These are phyloP conservation scores for Ostreobium quekettii DNA, from an alignment of 139 green algal genomes.

Conservation along the genomic window DNA sequence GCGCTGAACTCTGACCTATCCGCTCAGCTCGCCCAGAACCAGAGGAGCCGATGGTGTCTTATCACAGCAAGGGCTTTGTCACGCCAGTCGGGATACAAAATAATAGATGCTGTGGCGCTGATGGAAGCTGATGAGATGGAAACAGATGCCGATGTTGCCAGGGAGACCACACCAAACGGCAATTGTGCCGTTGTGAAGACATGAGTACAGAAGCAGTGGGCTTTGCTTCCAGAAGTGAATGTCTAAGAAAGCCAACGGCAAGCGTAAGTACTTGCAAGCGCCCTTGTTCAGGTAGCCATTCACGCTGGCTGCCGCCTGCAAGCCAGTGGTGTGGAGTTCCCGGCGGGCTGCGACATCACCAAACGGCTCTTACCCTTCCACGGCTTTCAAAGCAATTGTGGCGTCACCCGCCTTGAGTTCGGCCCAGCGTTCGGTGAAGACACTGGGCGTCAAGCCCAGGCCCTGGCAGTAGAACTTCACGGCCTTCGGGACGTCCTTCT, in stretches of 20 bases:
- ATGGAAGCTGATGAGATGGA: neutral
- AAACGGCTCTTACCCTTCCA: slow-evolving; percentile 29
- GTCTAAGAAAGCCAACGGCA: neutral
- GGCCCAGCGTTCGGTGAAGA: slow-evolving; percentile 64
- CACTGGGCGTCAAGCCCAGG: slow-evolving; percentile 45
- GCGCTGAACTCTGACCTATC: neutral
- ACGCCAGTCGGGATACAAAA: no score
- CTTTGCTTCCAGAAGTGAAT: neutral
- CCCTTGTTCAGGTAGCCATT: no score
- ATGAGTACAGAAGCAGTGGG: neutral
- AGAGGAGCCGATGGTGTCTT: no score
- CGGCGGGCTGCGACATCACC: neutral
- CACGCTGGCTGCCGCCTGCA: no score
- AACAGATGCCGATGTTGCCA: neutral
- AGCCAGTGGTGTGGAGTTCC: slow-evolving; percentile 12
- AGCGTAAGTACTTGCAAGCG: no score
- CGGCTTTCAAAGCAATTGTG: slow-evolving; percentile 40
- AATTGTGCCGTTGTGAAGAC: neutral
- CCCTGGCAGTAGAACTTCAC: slow-evolving; percentile 59
- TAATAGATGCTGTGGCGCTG: no score
- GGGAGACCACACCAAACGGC: neutral
- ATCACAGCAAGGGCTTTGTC: no score
- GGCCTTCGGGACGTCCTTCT: slow-evolving; percentile 55
- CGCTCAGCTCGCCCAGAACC: neutral
- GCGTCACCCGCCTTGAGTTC: slow-evolving; percentile 45